These are phyloP conservation scores for Inonotus hispidus DNA, from an alignment of 1,284 basidiomycete genomes.

Conservation along the genomic window DNA sequence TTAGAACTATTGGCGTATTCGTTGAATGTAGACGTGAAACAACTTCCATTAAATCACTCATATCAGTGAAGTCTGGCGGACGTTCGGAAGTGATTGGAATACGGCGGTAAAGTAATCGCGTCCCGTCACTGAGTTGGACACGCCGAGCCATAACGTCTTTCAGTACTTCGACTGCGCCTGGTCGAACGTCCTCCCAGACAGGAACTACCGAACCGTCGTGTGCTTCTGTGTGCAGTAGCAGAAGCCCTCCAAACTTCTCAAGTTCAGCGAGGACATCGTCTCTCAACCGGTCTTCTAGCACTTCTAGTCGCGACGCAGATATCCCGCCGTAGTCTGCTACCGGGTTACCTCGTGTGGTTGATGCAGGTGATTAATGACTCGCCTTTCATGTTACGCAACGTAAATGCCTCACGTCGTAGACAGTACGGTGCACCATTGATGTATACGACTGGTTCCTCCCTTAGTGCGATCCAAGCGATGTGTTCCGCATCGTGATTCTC, in stretches of 20 bases:
- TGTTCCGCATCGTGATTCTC: slow-evolving; percentile 56
- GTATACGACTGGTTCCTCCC: slow-evolving; percentile 94
- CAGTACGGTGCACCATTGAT: slow-evolving; percentile 87
- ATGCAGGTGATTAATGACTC: background rate
- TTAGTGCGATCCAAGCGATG: slow-evolving; percentile 88
- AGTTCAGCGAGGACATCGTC: slow-evolving; percentile 88
- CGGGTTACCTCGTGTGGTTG: background rate
- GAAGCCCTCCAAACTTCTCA: slow-evolving; percentile 75
- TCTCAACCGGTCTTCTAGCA: slow-evolving; percentile 87
- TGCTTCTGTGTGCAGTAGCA: slow-evolving; percentile 89
- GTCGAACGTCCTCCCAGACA: slow-evolving; percentile 88
- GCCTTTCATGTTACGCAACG: slow-evolving; percentile 84
- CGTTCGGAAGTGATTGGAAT: slow-evolving; percentile 89
- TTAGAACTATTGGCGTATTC: slow-evolving; percentile 84
- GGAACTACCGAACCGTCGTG: slow-evolving; percentile 87
- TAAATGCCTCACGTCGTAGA: slow-evolving; percentile 72
- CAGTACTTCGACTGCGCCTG: slow-evolving; percentile 77
- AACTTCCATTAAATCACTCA: slow-evolving; percentile 76
- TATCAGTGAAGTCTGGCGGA: slow-evolving; percentile 64
- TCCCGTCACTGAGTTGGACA: slow-evolving; percentile 36
- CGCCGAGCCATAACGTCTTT: slow-evolving; percentile 84
- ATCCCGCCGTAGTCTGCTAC: slow-evolving; percentile 87
- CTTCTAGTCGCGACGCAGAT: slow-evolving; percentile 80
- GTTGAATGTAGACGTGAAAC: slow-evolving; percentile 72
- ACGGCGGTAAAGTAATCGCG: slow-evolving; percentile 75